phyloP scores from a whole-genome alignment of 345 rosid genomes.

The Abelmoschus esculentus region DNA sequence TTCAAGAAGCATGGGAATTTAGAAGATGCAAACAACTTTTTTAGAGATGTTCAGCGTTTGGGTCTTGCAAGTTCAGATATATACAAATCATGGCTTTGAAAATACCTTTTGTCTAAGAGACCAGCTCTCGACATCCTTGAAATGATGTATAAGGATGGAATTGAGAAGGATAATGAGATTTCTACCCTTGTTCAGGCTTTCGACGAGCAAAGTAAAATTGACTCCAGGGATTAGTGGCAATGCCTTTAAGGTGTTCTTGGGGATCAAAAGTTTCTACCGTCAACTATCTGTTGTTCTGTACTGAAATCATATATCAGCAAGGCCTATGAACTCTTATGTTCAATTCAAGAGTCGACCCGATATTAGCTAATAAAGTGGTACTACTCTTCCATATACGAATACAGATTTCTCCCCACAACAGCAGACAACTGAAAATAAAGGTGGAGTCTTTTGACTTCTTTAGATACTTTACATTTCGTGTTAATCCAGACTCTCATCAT shows the following conservation, averaged over 20 bases:
- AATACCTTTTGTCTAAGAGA: slow-evolving; percentile 28
- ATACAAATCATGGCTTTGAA: slow-evolving; percentile 43
- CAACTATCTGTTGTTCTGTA: too few species aligned
- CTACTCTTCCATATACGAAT: too few species aligned
- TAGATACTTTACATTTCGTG: too few species aligned
- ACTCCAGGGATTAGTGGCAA: background rate
- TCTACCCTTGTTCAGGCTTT: slow-evolving; percentile 28
- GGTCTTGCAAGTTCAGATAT: slow-evolving; percentile 43
- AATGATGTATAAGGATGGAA: slow-evolving; percentile 50
- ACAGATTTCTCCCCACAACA: too few species aligned
- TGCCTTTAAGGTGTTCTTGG: slow-evolving; percentile 1
- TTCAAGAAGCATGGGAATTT: slow-evolving; percentile 39
- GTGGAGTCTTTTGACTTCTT: too few species aligned
- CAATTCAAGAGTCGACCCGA: too few species aligned
- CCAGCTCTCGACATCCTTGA: slow-evolving; percentile 34
- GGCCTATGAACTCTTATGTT: too few species aligned
- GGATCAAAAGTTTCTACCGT: background rate
- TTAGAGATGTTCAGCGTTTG: slow-evolving; percentile 31
- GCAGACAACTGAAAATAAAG: too few species aligned
- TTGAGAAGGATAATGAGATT: slow-evolving; percentile 32
- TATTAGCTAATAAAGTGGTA: too few species aligned
- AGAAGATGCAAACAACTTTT: slow-evolving; percentile 37
- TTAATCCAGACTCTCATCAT: too few species aligned
- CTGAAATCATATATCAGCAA: too few species aligned
- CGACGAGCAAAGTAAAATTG: background rate